Evolutionary conservation across 176 grass and related monocot species (phyloP).

Genomic region (Phyllostachys edulis): DNA sequence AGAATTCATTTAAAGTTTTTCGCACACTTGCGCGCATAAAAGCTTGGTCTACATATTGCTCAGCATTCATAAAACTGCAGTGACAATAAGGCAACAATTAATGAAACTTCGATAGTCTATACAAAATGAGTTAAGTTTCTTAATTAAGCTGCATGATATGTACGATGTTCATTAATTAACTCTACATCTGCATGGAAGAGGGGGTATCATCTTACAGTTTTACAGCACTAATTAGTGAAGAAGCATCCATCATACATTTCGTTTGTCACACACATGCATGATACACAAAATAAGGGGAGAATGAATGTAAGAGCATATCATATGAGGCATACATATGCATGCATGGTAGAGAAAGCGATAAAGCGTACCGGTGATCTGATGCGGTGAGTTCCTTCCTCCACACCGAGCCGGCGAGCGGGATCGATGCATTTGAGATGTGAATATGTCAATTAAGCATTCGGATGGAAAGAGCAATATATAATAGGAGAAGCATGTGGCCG

Average conservation of each 20-base stretch:
- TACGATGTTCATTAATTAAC: not conserved
- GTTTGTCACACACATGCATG: not conserved
- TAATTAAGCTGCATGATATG: not conserved
- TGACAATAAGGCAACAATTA: not conserved
- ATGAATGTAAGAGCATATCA: not conserved
- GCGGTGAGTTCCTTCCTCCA: not conserved
- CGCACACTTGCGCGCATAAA: not conserved
- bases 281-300: not conserved
- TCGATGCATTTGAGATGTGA: not conserved
- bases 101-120: not conserved
- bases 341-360: too few relatives aligned
- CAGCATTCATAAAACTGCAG: too few relatives aligned
- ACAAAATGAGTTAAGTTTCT: not conserved
- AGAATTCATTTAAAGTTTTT: not conserved
- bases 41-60: not conserved
- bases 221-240: not conserved
- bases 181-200: not conserved
- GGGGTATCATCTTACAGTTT: not conserved
- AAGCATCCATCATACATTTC: not conserved
- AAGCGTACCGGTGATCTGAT: not conserved
- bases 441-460: not conserved
- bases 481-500: not conserved
- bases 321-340: not conserved
- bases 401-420: not conserved
- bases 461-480: conserved; percentile 8